These are phyloP conservation scores for Xylaria acuta DNA, from an alignment of 495 filamentous ascomycete species.

Conservation along the genomic window DNA sequence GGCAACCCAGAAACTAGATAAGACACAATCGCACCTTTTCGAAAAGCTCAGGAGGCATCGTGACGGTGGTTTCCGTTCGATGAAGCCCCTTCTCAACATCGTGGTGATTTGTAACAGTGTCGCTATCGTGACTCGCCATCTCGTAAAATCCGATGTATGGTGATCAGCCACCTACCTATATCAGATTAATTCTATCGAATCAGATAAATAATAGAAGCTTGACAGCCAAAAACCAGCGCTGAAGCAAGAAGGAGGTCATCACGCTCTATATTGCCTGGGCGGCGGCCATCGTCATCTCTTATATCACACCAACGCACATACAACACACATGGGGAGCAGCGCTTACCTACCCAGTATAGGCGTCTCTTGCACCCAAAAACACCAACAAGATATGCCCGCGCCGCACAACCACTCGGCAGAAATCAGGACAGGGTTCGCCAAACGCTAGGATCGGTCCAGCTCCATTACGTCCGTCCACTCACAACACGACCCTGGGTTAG, in stretches of 20 bases:
- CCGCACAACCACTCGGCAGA: conserved; percentile 4
- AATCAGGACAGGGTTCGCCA: not conserved
- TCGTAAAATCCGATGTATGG: not conserved
- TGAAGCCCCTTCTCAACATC: conserved; percentile 51
- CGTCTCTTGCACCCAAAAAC: not conserved
- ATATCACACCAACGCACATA: not conserved
- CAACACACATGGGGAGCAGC: not conserved
- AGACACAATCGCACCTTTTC: conserved; percentile 50
- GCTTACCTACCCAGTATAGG: not conserved
- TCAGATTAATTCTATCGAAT: not conserved
- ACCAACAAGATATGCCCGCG: not conserved
- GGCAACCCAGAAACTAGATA: not conserved
- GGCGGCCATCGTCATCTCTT: conserved; percentile 1
- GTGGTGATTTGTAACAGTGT: conserved; percentile 16
- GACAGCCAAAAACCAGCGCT: not conserved
- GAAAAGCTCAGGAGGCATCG: conserved; percentile 61
- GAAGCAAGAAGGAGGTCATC: conserved; percentile 2
- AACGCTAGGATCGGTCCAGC: conserved; percentile 1
- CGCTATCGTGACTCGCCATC: conserved; percentile 29
- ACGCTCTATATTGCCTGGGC: not conserved
- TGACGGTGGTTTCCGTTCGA: conserved; percentile 46
- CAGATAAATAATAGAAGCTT: not conserved
- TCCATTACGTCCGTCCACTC: conserved; percentile 2
- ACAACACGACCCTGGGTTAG: conserved; percentile 5
- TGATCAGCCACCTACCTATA: not conserved